Evolutionary conservation across 2,329 filamentous ascomycete genomes (phyloP).

Genomic region (Aciculosporium take): DNA sequence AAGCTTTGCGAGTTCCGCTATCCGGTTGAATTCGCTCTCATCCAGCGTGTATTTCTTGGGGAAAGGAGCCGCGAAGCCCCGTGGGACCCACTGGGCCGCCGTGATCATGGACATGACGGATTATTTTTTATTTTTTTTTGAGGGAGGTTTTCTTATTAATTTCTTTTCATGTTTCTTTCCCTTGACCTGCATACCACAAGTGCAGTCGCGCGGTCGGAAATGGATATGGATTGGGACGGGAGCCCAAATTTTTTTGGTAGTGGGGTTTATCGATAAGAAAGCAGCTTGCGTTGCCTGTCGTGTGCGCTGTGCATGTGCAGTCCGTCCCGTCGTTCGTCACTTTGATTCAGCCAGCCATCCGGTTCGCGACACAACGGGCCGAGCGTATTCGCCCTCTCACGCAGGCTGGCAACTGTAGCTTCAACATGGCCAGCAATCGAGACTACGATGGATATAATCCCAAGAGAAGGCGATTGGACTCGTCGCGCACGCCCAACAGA

Average conservation of each 20-base stretch:
- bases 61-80: conserved; percentile 62
- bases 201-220: not conserved
- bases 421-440: conserved; percentile 20
- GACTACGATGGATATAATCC: conserved; percentile 25
- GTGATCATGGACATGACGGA: conserved; percentile 60
- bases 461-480: conserved; percentile 24
- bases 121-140: not conserved
- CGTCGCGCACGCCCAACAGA: conserved; percentile 14
- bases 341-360: not conserved
- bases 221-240: not conserved
- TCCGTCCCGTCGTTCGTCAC: not conserved
- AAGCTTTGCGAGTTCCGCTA: conserved; percentile 58
- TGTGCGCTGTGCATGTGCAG: no score
- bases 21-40: conserved; percentile 61
- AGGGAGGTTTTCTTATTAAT: no score
- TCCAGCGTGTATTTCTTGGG: conserved; percentile 62
- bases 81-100: conserved; percentile 60
- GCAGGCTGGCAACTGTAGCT: not conserved
- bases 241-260: conserved; percentile 21
- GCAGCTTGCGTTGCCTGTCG: no score
- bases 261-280: conserved; percentile 28
- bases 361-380: not conserved
- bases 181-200: not conserved
- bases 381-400: not conserved
- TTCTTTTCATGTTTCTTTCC: no score